Percentiles rank a stretch among this genome's conserved stretches.
Conservation (phyloP, 2,329 filamentous ascomycete species). For the Penicillium brevicompactum region DNA sequence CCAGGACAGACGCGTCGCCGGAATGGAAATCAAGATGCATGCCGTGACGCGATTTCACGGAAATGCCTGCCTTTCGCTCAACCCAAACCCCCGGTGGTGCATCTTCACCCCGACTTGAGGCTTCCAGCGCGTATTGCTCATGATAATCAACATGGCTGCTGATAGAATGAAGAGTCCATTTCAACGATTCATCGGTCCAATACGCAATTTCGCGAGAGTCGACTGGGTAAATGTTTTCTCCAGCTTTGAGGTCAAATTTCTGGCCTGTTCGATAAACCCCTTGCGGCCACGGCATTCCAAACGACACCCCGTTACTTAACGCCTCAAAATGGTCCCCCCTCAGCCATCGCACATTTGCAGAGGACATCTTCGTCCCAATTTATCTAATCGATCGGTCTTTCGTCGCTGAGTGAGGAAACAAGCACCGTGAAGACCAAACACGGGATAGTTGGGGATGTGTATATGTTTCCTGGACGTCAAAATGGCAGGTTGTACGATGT, state of each 20-base stretch:
- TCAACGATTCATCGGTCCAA: constrained; percentile 18
- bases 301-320: constrained; percentile 12
- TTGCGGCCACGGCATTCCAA: constrained; percentile 17
- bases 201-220: constrained; percentile 18
- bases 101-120: not conserved
- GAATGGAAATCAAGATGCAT: constrained; percentile 3
- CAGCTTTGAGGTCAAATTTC: constrained; percentile 11
- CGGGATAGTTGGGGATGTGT: no score
- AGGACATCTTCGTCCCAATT: constrained; percentile 1
- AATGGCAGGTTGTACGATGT: no score
- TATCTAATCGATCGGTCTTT: not conserved
- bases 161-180: constrained; percentile 19
- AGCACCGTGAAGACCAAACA: no score
- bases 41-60: constrained; percentile 3
- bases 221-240: constrained; percentile 5
- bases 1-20: constrained; percentile 8
- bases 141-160: constrained; percentile 9
- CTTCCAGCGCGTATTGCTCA: constrained; percentile 8
- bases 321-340: constrained; percentile 1
- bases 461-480: no score
- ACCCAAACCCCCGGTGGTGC: not conserved
- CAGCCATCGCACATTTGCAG: constrained; percentile 15
- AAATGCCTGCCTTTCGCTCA: not conserved
- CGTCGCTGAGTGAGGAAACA: no score
- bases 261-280: constrained; percentile 12